A percentile compares a stretch with the other conserved stretches of the same genome.
Conservation (phyloP, 1,284 basidiomycete species). For the Leccinum griseonigrum region DNA sequence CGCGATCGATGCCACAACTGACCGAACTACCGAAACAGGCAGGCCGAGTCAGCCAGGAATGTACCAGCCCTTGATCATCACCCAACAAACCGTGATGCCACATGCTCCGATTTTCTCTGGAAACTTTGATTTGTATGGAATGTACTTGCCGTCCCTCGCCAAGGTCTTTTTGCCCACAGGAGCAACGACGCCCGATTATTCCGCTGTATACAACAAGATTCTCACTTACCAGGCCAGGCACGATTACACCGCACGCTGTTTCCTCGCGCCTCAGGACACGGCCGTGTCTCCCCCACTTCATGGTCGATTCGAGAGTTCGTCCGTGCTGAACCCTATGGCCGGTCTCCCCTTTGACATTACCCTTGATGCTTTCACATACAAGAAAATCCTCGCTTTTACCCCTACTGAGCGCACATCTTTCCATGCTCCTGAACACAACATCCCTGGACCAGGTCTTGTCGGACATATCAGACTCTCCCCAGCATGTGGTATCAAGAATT, state of each 20-base stretch:
- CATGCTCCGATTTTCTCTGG: conserved; percentile 26
- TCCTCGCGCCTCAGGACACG: conserved; percentile 18
- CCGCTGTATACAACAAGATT: conserved; percentile 36
- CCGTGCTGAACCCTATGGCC: conserved; percentile 35
- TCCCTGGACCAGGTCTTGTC: conserved; percentile 27
- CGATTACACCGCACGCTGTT: conserved; percentile 35
- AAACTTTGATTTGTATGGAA: conserved; percentile 42
- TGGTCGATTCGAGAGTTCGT: conserved; percentile 24
- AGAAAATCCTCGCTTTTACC: conserved; percentile 22
- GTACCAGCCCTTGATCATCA: conserved; percentile 8
- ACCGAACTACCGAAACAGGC: background rate
- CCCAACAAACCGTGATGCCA: conserved; percentile 7
- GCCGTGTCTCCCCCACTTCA: conserved; percentile 15
- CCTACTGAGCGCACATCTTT: conserved; percentile 22
- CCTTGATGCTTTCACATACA: conserved; percentile 23
- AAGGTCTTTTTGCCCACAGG: conserved; percentile 32
- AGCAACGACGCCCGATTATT: conserved; percentile 27
- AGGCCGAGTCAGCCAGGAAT: conserved; percentile 2
- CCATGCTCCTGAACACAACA: conserved; percentile 19
- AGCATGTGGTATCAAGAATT: conserved; percentile 33
- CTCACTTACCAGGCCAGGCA: conserved; percentile 38
- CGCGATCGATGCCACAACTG: background rate
- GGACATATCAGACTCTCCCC: conserved; percentile 26
- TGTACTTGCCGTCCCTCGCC: conserved; percentile 35
- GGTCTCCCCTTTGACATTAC: conserved; percentile 34